Conservation (phyloP, 257 asterid species). For the Coffea canephora region DNA sequence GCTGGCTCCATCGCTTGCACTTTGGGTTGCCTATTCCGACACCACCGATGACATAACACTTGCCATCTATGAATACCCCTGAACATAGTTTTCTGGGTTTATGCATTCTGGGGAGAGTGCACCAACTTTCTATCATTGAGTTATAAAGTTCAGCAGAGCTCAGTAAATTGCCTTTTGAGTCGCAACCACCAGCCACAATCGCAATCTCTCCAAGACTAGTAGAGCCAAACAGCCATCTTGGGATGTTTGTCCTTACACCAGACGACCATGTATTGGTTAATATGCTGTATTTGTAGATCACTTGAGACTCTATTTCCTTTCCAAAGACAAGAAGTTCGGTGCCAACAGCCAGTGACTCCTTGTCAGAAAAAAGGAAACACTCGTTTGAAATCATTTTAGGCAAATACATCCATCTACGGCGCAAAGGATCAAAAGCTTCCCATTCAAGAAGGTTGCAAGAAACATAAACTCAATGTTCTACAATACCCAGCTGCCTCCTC, state of each 20-base stretch:
- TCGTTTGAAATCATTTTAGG: constrained; percentile 30
- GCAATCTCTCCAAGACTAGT: constrained; percentile 80
- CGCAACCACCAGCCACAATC: constrained; percentile 82
- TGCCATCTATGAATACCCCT: constrained; percentile 78
- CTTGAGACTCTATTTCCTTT: neutral
- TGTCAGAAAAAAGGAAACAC: constrained; percentile 40
- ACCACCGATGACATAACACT: constrained; percentile 74
- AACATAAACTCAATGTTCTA: constrained; percentile 44
- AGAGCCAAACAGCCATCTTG: constrained; percentile 60
- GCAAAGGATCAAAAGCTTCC: constrained; percentile 43
- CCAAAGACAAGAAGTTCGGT: constrained; percentile 33
- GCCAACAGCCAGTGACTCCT: constrained; percentile 46
- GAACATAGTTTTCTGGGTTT: constrained; percentile 75
- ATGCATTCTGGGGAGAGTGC: constrained; percentile 62
- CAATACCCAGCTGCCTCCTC: constrained; percentile 30
- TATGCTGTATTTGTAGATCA: constrained; percentile 33
- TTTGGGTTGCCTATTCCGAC: constrained; percentile 45
- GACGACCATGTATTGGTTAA: constrained; percentile 32
- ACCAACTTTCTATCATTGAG: constrained; percentile 62
- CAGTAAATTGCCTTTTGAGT: constrained; percentile 51
- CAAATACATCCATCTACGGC: constrained; percentile 33
- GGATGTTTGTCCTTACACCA: constrained; percentile 25
- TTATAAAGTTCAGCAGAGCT: constrained; percentile 62
- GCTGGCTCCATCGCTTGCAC: constrained; percentile 12
- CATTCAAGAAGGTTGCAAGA: constrained; percentile 36